Base-by-base conservation (phyloP, 2,329 filamentous ascomycete species). In the Elsinoe perseae region DNA sequence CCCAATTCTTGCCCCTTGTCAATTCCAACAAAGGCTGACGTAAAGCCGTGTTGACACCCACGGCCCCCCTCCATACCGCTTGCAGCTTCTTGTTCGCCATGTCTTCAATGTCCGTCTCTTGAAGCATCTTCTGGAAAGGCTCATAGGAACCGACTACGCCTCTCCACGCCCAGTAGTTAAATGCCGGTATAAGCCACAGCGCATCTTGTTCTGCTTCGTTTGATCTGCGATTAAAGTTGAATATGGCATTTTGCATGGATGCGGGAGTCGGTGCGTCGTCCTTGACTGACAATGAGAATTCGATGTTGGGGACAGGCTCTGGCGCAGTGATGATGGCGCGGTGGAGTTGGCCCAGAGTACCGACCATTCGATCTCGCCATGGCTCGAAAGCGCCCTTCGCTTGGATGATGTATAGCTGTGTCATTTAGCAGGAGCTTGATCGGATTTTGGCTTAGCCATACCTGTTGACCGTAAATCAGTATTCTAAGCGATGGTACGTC, bases 241-340 rank as follows among this genome's bases (percentile, higher is more conserved):
- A 63, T 36, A 60, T 61, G n/a, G 60, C 61, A 20, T 61, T 60
- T 2, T 58, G 61, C 16, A 57, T 56, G 12, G 23, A 44, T 16
- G 23, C 18, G 20, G 30, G 42, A 42, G 16, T 54, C 20, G 28
- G 57, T 16, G 42, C 16, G 54, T 58, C 57, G 21, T 60, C 53
- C 23, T 77, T 71, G 64, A 81, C 72, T 65, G 74, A 75, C 61
- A 82, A 70, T 42, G 76, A 70, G 63, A 83, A 75, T 61, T 77
- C 68, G 28, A 77, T 78, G 64, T 81, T 70, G 7, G 79, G 78
- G 2, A 80, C 61, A 0, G 12, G 72, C 70, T 25, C 62, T 58
- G 16, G 69, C 67, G 5, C 73, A 66, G 27, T 68, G 61, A n/a
- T 38, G 57, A 79, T 64, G 2, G 77, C 75, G 12, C 75, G 73